Base-by-base conservation (phyloP, 2,329 filamentous ascomycete genomes). In the Phaeosphaeriaceae sp. region DNA sequence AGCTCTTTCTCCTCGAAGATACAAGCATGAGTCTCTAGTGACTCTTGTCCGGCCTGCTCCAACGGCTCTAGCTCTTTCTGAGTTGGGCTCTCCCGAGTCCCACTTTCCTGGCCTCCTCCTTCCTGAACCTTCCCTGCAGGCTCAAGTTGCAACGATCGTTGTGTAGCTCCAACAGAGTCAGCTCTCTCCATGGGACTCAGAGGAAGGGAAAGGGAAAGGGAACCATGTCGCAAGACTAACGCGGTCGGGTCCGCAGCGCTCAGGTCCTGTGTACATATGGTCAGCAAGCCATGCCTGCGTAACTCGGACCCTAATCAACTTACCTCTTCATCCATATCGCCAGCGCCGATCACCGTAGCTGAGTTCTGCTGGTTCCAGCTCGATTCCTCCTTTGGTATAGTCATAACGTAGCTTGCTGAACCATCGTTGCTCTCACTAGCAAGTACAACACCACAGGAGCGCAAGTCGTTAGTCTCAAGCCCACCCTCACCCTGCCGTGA, bases 271-370 rank as follows among this genome's bases (percentile, higher is more conserved):
- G 20, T 30, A 47, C 16, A 42, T 32, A 30, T 42, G 16, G 37
- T 47, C 30, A 47, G 45, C 15, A 47, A 42, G 45, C 30, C 20
- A 47, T 47, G 30, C 38, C 33, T 34, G 45, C 37, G 37, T 47
- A 26, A 5, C 18, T 47, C 23, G 20, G 20, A 40, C 20, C 35
- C 6, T 41, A 32, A 47, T 37, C 30, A 42, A 26, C 4, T 23
- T 23, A 47, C 21, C 45, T 41, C 45, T 30, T 47, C 21, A 47
- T 47, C 32, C n/a, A 16, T 42, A 47, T 47, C 20, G 45, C 45
- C 30, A 37, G 45, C 20, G 30, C 37, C 30, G 45, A 35, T 37
- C 37, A 35, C 45, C 13, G 17, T 37, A 36, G 37, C 45, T 42
- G 20, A 23, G 21, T 42, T 42, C 26, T 29, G 28, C 30, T 47